Base-by-base conservation (phyloP, 106 monocot genomes). In the Allium cepa region DNA sequence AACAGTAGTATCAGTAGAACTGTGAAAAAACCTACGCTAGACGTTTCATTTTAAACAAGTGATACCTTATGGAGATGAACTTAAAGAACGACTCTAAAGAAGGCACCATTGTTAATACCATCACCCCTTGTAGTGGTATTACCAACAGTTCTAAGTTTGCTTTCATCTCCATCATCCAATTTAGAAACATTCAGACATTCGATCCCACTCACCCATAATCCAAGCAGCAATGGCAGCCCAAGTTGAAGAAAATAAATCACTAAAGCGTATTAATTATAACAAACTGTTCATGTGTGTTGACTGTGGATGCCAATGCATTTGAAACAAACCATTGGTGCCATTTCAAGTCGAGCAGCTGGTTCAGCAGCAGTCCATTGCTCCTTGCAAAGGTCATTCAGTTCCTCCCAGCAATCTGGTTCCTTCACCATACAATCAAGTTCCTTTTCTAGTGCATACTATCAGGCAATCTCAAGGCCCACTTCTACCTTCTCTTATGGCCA, bases 121-220 rank as follows among this genome's bases (percentile, higher is more conserved):
- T 99, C 97, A 84, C 92, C 88, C 71, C 82, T 83, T 52, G 84
- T 73, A 67, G 81, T 63, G 8, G 92, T 80, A 71, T 80, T 99
- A 59, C 87, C 89, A 56, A 94, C 46, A 10, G 79, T 79, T 6
- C 97, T 68, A 27, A 82, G 73, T 62, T 87, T 92, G 78, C 82
- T 92, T 70, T 99, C 97, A 76, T 99, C 92, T 45, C 92, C 92
- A 75, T 92, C 92, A 78, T 99, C 97, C 60, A 99, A 74, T 22
- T 80, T 76, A 63, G 86, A 87, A 73, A 99, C 97, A 99, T 73
- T 99, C 97, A 50, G 89, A 72, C 97, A 99, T 99, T 52, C 92
- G 97, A 81, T 99, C 89, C 97, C 97, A 99, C 64, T 99, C 97
- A 48, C 97, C 97, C 97, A 99, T 92, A 64, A 87, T 89, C 97